Base-by-base conservation (phyloP, 2,329 filamentous ascomycete genomes). In the Colletotrichum sp. region DNA sequence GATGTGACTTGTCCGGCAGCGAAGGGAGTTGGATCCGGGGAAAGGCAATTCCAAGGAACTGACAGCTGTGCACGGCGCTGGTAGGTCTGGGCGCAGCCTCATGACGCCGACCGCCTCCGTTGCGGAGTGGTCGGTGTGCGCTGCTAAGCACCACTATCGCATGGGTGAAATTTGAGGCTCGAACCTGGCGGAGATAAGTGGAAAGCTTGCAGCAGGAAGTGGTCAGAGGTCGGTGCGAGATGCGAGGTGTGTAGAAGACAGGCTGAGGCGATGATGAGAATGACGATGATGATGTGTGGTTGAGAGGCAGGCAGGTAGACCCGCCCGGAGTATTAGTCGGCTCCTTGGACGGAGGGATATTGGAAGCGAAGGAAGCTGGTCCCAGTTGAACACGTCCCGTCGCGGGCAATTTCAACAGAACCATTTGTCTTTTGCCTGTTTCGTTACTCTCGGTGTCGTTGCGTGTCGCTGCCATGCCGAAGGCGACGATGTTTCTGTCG, bases 1-100 rank as follows among this genome's bases (percentile, higher is more conserved):
- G 19, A 5, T 63, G 39, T 75, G 73, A 75, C 73, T 73, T 73
- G 73, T 52, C 64, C 70, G 64, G 70, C 73, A 73, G 34, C 16
- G 30, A 57, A 65, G 19, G 61, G 27, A 73, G n/a, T 64, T 52
- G 22, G 64, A 73, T 75, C 73, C 64, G 73, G 57, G 73, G 64
- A 73, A 75, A 75, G 55, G 64, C 65, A 68, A 64, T 68, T 59
- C 11, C 68, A 34, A 11, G 44, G 28, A 64, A 36, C 32, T 65
- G 64, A 68, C 69, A 68, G 73, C 57, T 68, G 59, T 12, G 59
- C 44, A 30, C 44, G 44, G 60, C 60, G 48, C 63, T 36, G 32
- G 59, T 12, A 71, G 59, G 70, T 73, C 70, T 68, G 57, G 70
- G 73, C 73, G 70, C 44, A 34, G 63, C 44, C 36, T 25, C n/a